These are phyloP conservation scores for Neurospora hispaniola DNA, from an alignment of 495 filamentous ascomycete genomes.

Conservation along the genomic window DNA sequence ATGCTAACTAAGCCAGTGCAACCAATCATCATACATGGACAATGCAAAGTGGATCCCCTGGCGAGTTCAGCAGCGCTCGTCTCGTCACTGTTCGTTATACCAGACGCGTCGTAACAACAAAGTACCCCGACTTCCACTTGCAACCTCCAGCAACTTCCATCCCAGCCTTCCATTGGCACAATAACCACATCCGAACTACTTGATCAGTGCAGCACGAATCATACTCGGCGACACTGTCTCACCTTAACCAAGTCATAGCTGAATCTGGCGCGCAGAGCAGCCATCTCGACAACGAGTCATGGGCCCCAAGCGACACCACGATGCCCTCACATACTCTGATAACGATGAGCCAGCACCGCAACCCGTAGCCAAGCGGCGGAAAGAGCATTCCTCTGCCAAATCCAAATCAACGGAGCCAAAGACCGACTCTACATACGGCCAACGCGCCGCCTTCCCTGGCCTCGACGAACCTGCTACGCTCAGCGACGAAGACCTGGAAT, in stretches of 20 bases:
- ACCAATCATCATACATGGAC: background rate
- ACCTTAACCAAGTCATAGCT: background rate
- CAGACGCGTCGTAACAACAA: background rate
- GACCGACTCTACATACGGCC: constrained; percentile 60
- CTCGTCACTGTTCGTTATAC: background rate
- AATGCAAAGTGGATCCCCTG: background rate
- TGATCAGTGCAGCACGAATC: background rate
- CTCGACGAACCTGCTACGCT: constrained; percentile 39
- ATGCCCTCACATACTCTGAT: constrained; percentile 2
- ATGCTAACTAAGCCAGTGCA: background rate
- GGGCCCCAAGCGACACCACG: constrained; percentile 20
- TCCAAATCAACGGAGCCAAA: constrained; percentile 15
- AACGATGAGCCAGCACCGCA: constrained; percentile 2
- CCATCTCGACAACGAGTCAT: constrained; percentile 7
- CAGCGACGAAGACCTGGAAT: constrained; percentile 40
- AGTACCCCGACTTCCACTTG: background rate
- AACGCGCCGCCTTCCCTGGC: constrained; percentile 66
- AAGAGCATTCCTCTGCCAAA: constrained; percentile 12
- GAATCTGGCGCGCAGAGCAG: background rate
- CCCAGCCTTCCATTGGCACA: background rate
- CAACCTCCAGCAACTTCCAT: background rate
- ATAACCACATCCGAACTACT: background rate
- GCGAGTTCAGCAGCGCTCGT: background rate
- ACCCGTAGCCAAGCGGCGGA: constrained; percentile 22
- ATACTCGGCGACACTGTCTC: background rate